Base-by-base conservation (phyloP, 2,329 filamentous ascomycete species). In the Colletotrichum magnum region DNA sequence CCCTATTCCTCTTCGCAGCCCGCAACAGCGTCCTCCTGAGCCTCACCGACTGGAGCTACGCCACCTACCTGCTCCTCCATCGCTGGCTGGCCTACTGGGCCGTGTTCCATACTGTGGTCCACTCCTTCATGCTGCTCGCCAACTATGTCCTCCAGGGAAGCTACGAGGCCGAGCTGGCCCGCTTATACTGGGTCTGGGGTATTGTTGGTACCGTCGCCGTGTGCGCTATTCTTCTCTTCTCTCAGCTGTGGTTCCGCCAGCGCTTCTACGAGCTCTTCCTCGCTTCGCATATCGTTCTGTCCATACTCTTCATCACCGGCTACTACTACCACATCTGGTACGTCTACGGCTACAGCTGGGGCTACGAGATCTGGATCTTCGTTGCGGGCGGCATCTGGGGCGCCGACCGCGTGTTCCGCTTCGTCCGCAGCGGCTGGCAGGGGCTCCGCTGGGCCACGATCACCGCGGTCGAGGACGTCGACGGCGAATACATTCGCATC, bases 251-350 rank as follows among this genome's bases (percentile, higher is more conserved):
- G 18, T 61, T 75, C 15, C 69, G 74, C 12, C 71, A 69, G 59
- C 66, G 70, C 36, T 65, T 69, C 18, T 76, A 75, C 50, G 74
- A 76, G 41, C 67, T 74, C 21, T 76, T 76, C 39, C 70, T 75
- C 7, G 63, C 73, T 18, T 65, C 58, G 10, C 74, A 76, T 47
- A 69, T 74, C 39, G 3, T 70, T 3, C 26, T 72, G 13, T 73
- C 71, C 6, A 52, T 72, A 9, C 50, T 75, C 16, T 75, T 75
- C 28, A 61, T 76, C 1, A 16, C 66, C n/a, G 72, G 72, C 2
- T 72, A 59, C 45, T 74, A 74, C 36, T 74, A 73, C 36, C 72
- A 74, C 2, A 73, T 74, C 28, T 72, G 68, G 70, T 74, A 73
- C 77, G 52, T 54, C 32, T 74, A 70, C 56, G 52, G 63, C 2